phyloP scores from a whole-genome alignment of 208 protist genomes.

The Vickermania ingenoplastis region DNA sequence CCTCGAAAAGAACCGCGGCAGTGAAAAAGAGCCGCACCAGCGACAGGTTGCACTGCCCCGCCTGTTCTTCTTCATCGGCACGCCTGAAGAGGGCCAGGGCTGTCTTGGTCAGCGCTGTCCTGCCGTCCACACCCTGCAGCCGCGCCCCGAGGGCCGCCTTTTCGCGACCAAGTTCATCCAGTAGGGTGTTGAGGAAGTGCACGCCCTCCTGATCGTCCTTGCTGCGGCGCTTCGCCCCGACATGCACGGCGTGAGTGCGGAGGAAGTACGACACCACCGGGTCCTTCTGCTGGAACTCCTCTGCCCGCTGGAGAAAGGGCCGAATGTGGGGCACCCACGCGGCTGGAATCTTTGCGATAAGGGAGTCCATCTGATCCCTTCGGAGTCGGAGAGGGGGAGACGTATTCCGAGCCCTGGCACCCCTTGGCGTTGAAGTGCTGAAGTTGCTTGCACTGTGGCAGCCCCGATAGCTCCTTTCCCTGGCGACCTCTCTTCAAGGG shows the following conservation, averaged over 20 bases:
- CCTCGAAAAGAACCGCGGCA: constrained; percentile 56
- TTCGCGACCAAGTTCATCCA: constrained; percentile 39
- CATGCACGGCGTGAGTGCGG: constrained; percentile 48
- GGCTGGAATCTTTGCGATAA: constrained; percentile 26
- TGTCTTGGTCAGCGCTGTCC: constrained; percentile 46
- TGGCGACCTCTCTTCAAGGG: too few species aligned
- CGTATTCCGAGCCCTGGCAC: too few species aligned
- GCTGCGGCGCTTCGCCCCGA: constrained; percentile 34
- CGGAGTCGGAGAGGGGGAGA: not conserved
- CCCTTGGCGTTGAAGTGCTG: too few species aligned
- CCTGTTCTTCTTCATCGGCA: constrained; percentile 74
- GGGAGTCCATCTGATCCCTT: constrained; percentile 8
- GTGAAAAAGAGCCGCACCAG: constrained; percentile 68
- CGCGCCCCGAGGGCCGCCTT: constrained; percentile 19
- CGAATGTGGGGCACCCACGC: constrained; percentile 32
- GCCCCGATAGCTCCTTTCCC: too few species aligned
- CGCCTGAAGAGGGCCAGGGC: constrained; percentile 61
- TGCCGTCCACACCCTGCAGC: constrained; percentile 35
- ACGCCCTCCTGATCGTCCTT: constrained; percentile 41
- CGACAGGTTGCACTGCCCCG: constrained; percentile 25
- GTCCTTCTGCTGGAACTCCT: constrained; percentile 45
- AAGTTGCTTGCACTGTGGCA: too few species aligned
- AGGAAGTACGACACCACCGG: constrained; percentile 70
- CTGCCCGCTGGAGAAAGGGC: constrained; percentile 57
- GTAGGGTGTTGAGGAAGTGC: constrained; percentile 34